Percentiles rank a stretch among this genome's conserved stretches.
phyloP scores from a whole-genome alignment of 2,329 filamentous ascomycete genomes.

The Monosporascus sp. region DNA sequence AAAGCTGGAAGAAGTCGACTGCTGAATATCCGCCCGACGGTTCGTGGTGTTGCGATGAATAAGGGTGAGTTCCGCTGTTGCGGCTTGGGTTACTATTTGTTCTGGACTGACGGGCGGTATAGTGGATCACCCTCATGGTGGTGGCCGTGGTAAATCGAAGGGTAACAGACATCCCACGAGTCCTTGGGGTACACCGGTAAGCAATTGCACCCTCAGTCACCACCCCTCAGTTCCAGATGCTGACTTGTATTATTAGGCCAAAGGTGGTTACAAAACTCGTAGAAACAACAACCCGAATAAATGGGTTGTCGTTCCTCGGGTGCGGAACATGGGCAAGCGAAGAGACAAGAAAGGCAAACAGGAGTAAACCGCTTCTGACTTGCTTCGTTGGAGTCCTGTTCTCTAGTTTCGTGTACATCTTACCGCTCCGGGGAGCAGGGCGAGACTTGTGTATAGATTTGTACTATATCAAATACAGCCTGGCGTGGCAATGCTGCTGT shows the following conservation, averaged over 20 bases:
- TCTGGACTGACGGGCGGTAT: slow-evolving; percentile 8
- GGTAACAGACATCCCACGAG: slow-evolving; percentile 92
- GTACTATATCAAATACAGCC: slow-evolving; percentile 20
- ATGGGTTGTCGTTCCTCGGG: slow-evolving; percentile 77
- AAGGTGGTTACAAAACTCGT: slow-evolving; percentile 88
- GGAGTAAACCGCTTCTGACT: slow-evolving; percentile 9
- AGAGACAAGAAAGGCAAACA: slow-evolving; percentile 53
- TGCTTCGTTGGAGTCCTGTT: slow-evolving; percentile 8
- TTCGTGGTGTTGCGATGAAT: slow-evolving; percentile 98
- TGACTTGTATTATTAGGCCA: slow-evolving; percentile 48
- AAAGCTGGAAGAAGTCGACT: slow-evolving; percentile 92
- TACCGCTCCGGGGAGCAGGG: slow-evolving; percentile 12
- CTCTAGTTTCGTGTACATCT: slow-evolving; percentile 25
- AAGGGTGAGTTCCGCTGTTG: slow-evolving; percentile 54
- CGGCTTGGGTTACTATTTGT: background rate
- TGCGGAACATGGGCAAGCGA: slow-evolving; percentile 87
- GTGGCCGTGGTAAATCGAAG: slow-evolving; percentile 99
- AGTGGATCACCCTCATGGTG: slow-evolving; percentile 96
- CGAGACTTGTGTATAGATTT: slow-evolving; percentile 22
- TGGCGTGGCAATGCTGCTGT: background rate
- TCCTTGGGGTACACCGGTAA: slow-evolving; percentile 92
- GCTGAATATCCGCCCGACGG: slow-evolving; percentile 90
- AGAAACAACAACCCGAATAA: slow-evolving; percentile 86
- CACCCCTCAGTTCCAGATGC: slow-evolving; percentile 8
- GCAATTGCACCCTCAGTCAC: slow-evolving; percentile 32